Base-by-base conservation (phyloP, 2,329 filamentous ascomycete species). In the Dactylella cylindrospora region DNA sequence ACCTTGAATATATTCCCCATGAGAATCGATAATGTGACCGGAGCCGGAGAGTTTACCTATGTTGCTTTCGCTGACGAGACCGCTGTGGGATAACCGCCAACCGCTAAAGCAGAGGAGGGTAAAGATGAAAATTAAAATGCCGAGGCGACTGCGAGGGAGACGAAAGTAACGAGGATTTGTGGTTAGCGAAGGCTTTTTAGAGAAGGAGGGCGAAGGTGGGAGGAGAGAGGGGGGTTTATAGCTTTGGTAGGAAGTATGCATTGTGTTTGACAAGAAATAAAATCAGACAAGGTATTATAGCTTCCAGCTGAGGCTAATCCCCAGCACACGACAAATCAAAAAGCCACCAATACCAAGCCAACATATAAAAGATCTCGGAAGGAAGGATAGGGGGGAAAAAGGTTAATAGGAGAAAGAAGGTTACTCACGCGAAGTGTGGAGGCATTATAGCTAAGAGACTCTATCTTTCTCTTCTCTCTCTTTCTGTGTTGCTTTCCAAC, bases 91-190 rank as follows among this genome's bases (percentile, higher is more conserved):
- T 33, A 53, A 40, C 4, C 55, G 55, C 55, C 55, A 61, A 31
- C 28, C 41, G 47, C 39, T 61, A 36, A 61, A 53, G 41, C 55
- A 53, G 33, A 61, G 28, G 36, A 61, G 20, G 36, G 52, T 29
- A 41, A 46, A 41, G 32, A 61, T 5, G 29, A 38, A 15, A 26
- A 29, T 20, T 3, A 61, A 35, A 36, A 61, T 49, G 40, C 46
- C 55, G 9, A 61, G 41, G 4, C 55, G 55, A 29, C 55, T 60
- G 28, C n/a, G 26, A 20, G 17, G 17, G 8, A 32, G 13, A 3
- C 5, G 33, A 17, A 4, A 17, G 15, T 9, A 12, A 8, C 33
- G n/a, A 19, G 9, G 9, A 38, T 9, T 19, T 8, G 33, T 3
- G 33, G 13, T 6, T 17, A 4, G 15, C 15, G 7, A 15, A 35